Conservation (phyloP, 2,329 filamentous ascomycete genomes). For the Cladosporium sp. region DNA sequence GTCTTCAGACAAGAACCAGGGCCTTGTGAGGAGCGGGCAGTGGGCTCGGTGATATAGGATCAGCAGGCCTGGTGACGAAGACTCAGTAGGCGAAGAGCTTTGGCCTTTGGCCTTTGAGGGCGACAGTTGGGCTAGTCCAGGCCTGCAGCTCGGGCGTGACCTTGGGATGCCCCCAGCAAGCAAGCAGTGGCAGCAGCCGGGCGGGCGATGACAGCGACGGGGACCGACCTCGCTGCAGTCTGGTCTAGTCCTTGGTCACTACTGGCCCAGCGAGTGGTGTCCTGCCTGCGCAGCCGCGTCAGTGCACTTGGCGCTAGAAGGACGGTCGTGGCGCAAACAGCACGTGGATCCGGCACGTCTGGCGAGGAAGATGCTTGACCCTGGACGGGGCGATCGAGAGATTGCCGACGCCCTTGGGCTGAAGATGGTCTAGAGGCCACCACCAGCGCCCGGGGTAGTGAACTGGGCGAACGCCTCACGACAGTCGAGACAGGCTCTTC, state of each 20-base stretch:
- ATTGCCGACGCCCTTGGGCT: constrained; percentile 12
- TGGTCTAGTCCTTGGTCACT: no score
- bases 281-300: constrained; percentile 5
- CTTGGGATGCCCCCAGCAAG: constrained; percentile 9
- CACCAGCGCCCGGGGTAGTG: constrained; percentile 1
- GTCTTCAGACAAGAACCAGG: background rate
- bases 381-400: constrained; percentile 9
- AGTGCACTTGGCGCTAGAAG: constrained; percentile 13
- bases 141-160: constrained; percentile 8
- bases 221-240: background rate
- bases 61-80: constrained; percentile 13
- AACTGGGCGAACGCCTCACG: constrained; percentile 10
- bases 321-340: constrained; percentile 3
- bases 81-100: constrained; percentile 1
- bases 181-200: background rate
- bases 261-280: background rate
- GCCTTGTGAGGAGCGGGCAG: constrained; percentile 6
- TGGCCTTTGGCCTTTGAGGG: background rate
- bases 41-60: constrained; percentile 10
- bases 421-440: constrained; percentile 10
- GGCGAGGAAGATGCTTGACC: constrained; percentile 11
- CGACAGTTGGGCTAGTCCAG: background rate
- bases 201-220: constrained; percentile 1
- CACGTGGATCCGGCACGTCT: constrained; percentile 12
- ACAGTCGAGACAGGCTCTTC: background rate